These are phyloP conservation scores for Panicum hallii DNA, from an alignment of 202 grass and related monocot genomes.

Conservation along the genomic window DNA sequence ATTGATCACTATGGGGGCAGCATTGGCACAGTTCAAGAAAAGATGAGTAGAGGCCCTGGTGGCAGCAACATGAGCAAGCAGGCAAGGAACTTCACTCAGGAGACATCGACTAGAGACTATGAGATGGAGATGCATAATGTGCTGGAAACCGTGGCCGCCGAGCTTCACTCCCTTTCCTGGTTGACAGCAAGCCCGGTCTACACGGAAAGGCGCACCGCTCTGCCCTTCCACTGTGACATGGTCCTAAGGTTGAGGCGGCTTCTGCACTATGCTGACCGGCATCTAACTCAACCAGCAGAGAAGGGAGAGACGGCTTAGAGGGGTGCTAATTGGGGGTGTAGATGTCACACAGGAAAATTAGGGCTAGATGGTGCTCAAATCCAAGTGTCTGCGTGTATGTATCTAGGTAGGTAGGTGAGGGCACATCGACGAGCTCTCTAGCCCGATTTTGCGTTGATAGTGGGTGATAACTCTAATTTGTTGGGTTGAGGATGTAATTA, in stretches of 20 bases:
- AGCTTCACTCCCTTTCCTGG: conserved; percentile 92
- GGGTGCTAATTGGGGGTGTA: conserved; percentile 45
- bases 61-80: conserved; percentile 62
- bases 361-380: conserved; percentile 36
- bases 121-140: conserved; percentile 72
- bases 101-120: conserved; percentile 53
- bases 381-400: neutral
- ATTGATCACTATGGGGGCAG: conserved; percentile 90
- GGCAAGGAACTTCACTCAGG: conserved; percentile 58
- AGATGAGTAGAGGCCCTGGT: conserved; percentile 50
- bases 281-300: conserved; percentile 63
- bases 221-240: conserved; percentile 98
- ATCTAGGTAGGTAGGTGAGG: conserved; percentile 35
- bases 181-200: conserved; percentile 90
- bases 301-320: conserved; percentile 60
- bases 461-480: conserved; percentile 20
- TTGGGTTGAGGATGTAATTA: conserved; percentile 56
- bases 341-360: conserved; percentile 47
- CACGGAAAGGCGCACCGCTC: conserved; percentile 71
- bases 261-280: conserved; percentile 80
- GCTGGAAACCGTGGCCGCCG: conserved; percentile 73
- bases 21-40: conserved; percentile 58
- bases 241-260: conserved; percentile 85
- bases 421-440: conserved; percentile 33
- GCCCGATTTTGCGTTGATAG: conserved; percentile 37